Evolutionary conservation across 2,329 filamentous ascomycete species (phyloP).

Genomic region (Calonectria hongkongensis): DNA sequence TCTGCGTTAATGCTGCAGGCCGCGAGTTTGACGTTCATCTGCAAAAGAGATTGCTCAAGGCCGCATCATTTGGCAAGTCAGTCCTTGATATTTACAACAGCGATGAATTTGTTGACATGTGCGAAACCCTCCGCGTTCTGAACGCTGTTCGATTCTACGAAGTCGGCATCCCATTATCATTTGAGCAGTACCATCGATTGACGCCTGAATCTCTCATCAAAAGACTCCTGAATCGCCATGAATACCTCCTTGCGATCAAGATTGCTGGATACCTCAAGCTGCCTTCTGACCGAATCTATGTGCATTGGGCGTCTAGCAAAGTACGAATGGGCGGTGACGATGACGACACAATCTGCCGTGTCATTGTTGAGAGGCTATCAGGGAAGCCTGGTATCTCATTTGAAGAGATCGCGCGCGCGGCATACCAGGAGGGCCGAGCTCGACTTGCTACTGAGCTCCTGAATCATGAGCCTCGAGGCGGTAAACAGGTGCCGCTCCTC

Average conservation of each 20-base stretch:
- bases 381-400: conserved; percentile 96
- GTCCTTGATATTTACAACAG: conserved; percentile 98
- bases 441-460: conserved; percentile 93
- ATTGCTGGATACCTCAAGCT: conserved; percentile 91
- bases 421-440: conserved; percentile 93
- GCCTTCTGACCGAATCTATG: conserved; percentile 91
- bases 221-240: conserved; percentile 89
- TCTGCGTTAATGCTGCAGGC: conserved; percentile 93
- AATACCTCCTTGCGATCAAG: conserved; percentile 92
- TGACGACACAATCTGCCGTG: conserved; percentile 89
- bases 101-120: conserved; percentile 99
- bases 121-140: conserved; percentile 91
- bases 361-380: conserved; percentile 90
- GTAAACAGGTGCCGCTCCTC: conserved; percentile 95
- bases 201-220: conserved; percentile 92
- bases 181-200: conserved; percentile 93
- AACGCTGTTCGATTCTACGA: conserved; percentile 95
- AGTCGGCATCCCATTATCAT: conserved; percentile 91
- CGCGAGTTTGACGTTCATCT: conserved; percentile 92
- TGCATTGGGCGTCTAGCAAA: conserved; percentile 97
- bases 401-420: conserved; percentile 92
- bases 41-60: conserved; percentile 97
- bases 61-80: conserved; percentile 97
- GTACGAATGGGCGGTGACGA: conserved; percentile 89
- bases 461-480: conserved; percentile 94